These are phyloP conservation scores for Lichtheimia hyalospora DNA, from an alignment of 371 early-diverging fungal species.

Conservation along the genomic window DNA sequence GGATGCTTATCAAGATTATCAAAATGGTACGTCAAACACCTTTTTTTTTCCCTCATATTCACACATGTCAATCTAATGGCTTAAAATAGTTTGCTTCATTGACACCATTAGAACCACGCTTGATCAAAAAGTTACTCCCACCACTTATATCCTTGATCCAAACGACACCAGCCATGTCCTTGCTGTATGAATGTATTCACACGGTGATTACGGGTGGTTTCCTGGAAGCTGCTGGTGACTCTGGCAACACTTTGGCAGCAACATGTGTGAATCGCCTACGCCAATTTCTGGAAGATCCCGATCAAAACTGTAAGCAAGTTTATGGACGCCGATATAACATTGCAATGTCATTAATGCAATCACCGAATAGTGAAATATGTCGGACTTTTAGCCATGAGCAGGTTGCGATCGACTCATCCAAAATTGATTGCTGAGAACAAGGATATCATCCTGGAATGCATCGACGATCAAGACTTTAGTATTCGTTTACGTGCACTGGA, in stretches of 20 bases:
- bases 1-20: conserved; percentile 98
- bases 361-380: conserved; percentile 79
- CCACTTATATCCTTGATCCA: conserved; percentile 85
- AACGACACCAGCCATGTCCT: conserved; percentile 89
- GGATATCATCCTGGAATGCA: conserved; percentile 81
- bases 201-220: conserved; percentile 91
- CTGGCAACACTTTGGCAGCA: conserved; percentile 68
- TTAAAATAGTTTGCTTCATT: conserved; percentile 81
- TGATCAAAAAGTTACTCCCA: conserved; percentile 85
- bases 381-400: conserved; percentile 83
- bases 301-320: conserved; percentile 80
- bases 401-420: conserved; percentile 80
- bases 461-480: conserved; percentile 90
- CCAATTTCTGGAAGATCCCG: conserved; percentile 82
- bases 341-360: no score
- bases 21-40: conserved; percentile 74
- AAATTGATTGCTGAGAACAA: conserved; percentile 81
- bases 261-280: conserved; percentile 90
- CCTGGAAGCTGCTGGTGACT: conserved; percentile 67
- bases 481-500: conserved; percentile 89
- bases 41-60: not conserved
- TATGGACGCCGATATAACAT: not conserved
- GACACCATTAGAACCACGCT: conserved; percentile 90
- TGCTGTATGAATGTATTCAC: conserved; percentile 93
- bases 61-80: not conserved